phyloP scores from a whole-genome alignment of 2,329 filamentous ascomycete species.

The Colletotrichum tabaci region DNA sequence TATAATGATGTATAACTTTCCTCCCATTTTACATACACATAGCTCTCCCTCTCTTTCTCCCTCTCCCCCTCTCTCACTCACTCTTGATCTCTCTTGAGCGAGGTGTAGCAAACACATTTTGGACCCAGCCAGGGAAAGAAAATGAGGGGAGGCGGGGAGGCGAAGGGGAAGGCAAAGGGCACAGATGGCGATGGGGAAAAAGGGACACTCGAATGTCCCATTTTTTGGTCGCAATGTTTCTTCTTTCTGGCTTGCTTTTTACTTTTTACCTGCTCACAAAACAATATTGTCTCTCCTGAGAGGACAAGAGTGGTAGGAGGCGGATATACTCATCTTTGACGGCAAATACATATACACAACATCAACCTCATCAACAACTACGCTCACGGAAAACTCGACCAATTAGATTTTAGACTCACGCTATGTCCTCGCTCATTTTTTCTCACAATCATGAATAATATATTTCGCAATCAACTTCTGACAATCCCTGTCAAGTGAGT shows the following conservation, averaged over 20 bases:
- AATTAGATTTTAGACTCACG: constrained; percentile 20
- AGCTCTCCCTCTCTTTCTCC: constrained; percentile 11
- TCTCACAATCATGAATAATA: constrained; percentile 23
- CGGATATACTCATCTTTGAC: background rate
- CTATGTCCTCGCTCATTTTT: constrained; percentile 17
- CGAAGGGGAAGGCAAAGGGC: background rate
- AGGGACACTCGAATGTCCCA: background rate
- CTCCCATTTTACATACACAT: constrained; percentile 30
- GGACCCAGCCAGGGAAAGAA: constrained; percentile 4
- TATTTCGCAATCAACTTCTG: background rate
- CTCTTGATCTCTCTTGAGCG: constrained; percentile 41
- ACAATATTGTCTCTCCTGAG: background rate
- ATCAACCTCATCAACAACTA: background rate
- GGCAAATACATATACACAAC: background rate
- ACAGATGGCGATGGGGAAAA: background rate
- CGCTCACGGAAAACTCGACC: constrained; percentile 2
- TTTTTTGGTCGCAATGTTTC: background rate
- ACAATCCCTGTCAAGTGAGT: background rate
- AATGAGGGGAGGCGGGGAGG: background rate
- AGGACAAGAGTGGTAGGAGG: constrained; percentile 8
- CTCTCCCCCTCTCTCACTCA: no score
- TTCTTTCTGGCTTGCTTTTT: background rate
- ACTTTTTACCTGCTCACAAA: background rate
- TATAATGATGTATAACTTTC: constrained; percentile 41
- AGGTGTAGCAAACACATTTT: constrained; percentile 2